Evolutionary conservation across 108 stramenopile genomes (phyloP), one percentile per base, ranked within the genome.

Genomic region (Aurantiochytrium sp.): DNA sequence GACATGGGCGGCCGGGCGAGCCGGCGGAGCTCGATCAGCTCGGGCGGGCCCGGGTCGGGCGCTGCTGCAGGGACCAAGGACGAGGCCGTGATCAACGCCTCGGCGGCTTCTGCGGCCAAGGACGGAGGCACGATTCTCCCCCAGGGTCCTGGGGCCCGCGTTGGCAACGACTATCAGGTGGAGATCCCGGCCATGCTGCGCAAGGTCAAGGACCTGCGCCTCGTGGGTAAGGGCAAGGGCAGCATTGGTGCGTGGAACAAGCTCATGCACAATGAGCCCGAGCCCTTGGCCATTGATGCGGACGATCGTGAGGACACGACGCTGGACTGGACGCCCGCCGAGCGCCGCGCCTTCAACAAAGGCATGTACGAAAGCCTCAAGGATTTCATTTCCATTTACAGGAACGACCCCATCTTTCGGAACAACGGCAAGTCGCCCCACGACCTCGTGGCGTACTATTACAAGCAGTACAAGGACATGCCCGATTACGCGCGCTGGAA

Each of bases 241-340:
- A 81, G 73, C 73, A 81, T 81, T 42, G 39, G 42, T 15, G 73
- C 73, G 39, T 81, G 73, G 73, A 48, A 41, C n/a, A 81, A 81
- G 45, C 42, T 81, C 45, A 48, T 81, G 42, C 73, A 81, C 3
- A 48, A 41, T 12, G 73, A 81, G 1, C 73, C 73, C 6, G 45
- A 81, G 24, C 73, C 73, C n/a, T 24, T 81, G 21, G 21, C 73
- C 39, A 27, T 48, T 12, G 45, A 81, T 24, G 73, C 73, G 21
- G 73, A 81, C 73, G 42, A 81, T n/a, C 42, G 39, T 12, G 73
- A 37, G 19, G 73, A 81, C 73, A 81, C 39, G 24, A 81, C 73
- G 10, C 27, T 48, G 21, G 73, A 81, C n/a, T 81, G 73, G 73
- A 81, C 73, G 42, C 42, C 39, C n/a, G 73, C 39, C 6, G 73